Base-by-base conservation (phyloP, 257 asterid species). In the Ajuga chamaepitys region DNA sequence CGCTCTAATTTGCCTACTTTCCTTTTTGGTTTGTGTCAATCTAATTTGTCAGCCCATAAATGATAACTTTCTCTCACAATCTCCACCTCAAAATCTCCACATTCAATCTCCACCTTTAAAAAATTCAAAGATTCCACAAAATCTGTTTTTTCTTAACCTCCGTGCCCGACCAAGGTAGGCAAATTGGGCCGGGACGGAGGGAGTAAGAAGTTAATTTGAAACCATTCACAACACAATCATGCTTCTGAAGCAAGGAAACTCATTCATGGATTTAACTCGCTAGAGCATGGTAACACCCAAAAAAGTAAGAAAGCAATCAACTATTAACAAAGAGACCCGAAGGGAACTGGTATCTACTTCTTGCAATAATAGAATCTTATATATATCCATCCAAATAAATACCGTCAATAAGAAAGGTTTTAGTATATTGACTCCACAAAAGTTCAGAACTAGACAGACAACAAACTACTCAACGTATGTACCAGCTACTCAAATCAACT, bases 141-240 rank as follows among this genome's bases (percentile, higher is more conserved):
- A n/a, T n/a, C n/a, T n/a, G n/a, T n/a, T n/a, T n/a, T n/a, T n/a
- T n/a, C n/a, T n/a, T n/a, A n/a, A n/a, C n/a, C n/a, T n/a, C n/a
- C n/a, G n/a, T n/a, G n/a, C n/a, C n/a, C n/a, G n/a, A n/a, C n/a
- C n/a, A n/a, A n/a, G n/a, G n/a, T n/a, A n/a, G n/a, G n/a, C n/a
- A n/a, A n/a, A n/a, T n/a, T n/a, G n/a, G n/a, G n/a, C n/a, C n/a
- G n/a, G n/a, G n/a, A n/a, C n/a, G n/a, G n/a, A n/a, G n/a, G n/a
- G n/a, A n/a, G n/a, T 41, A 30, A 64, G 62, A 28, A 25, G 56
- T 12, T 41, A 5, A 32, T 41, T 9, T n/a, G 44, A 62, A 53
- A 70, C 26, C 25, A 46, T 45, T 54, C 20, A 53, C 58, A 41
- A 51, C 54, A 58, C 22, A 62, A 47, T 47, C 69, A 62, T 42